These are phyloP conservation scores for Malus sieversii DNA, from an alignment of 306 rosid species.

Conservation along the genomic window DNA sequence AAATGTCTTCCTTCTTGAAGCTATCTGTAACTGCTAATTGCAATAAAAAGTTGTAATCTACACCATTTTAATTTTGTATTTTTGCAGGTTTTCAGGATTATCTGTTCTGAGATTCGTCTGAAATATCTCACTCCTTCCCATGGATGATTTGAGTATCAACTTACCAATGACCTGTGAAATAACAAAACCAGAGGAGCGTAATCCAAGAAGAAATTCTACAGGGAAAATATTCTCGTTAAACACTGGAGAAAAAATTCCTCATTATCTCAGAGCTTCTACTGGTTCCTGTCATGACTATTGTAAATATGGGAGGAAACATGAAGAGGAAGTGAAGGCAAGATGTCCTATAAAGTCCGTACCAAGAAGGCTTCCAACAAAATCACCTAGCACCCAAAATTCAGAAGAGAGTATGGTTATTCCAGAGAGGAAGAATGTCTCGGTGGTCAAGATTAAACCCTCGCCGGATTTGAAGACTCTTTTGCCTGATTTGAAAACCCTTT, in stretches of 20 bases:
- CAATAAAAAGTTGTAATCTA: too few relatives aligned
- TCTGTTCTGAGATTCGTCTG: conserved; percentile 10
- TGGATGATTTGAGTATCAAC: conserved; percentile 49
- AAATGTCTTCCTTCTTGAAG: not conserved
- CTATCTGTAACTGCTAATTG: not conserved
- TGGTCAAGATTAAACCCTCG: conserved; percentile 18
- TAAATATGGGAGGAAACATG: conserved; percentile 56
- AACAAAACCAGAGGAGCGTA: conserved; percentile 18
- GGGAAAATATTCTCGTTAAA: conserved; percentile 36
- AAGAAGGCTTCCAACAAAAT: conserved; percentile 26
- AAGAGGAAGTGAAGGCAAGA: conserved; percentile 31
- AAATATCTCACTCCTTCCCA: conserved; percentile 16
- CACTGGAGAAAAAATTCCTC: conserved; percentile 36
- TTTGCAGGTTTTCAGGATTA: conserved; percentile 40
- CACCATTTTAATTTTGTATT: conserved; percentile 6
- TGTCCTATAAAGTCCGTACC: conserved; percentile 25
- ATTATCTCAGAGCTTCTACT: conserved; percentile 68
- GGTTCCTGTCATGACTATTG: conserved; percentile 94
- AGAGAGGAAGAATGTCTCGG: conserved; percentile 18
- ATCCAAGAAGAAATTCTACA: conserved; percentile 41
- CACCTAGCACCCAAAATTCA: conserved; percentile 18
- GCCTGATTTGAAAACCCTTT: conserved; percentile 22
- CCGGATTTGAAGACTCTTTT: conserved; percentile 20
- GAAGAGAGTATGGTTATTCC: conserved; percentile 21
- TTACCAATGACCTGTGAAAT: conserved; percentile 20